Conservation (phyloP, 2,329 filamentous ascomycete genomes). For the Dothideomycetes sp. region DNA sequence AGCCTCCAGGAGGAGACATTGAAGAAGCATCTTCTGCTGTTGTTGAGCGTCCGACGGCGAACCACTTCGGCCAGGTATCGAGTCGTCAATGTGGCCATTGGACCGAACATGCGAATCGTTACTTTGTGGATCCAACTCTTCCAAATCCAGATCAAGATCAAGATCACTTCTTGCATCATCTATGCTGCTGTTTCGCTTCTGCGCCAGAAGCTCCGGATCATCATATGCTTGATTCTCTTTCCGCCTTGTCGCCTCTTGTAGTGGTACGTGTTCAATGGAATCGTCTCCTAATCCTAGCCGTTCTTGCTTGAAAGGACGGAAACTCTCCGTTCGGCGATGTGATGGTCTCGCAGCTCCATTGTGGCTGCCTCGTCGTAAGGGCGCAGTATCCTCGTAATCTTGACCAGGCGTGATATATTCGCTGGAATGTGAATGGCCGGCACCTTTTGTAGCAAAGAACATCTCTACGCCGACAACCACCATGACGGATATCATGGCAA, state of each 20-base stretch:
- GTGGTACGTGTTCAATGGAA: slow-evolving; percentile 1
- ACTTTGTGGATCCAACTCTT: slow-evolving; percentile 24
- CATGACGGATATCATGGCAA: slow-evolving; percentile 75
- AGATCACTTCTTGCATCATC: slow-evolving; percentile 19
- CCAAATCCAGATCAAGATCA: slow-evolving; percentile 23
- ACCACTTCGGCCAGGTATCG: background rate
- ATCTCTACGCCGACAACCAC: slow-evolving; percentile 80
- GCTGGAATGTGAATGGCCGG: slow-evolving; percentile 47
- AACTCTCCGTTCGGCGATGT: slow-evolving; percentile 17
- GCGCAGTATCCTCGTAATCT: background rate
- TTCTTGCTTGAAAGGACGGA: slow-evolving; percentile 22
- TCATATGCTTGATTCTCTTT: slow-evolving; percentile 1
- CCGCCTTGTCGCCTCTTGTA: slow-evolving; percentile 5
- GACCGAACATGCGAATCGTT: slow-evolving; percentile 9
- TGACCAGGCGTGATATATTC: slow-evolving; percentile 39
- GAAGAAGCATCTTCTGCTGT: slow-evolving; percentile 57
- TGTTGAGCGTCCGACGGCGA: slow-evolving; percentile 22
- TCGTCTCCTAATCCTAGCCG: slow-evolving; percentile 16
- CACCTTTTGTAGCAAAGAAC: slow-evolving; percentile 67
- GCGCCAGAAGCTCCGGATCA: background rate
- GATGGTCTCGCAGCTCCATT: slow-evolving; percentile 2
- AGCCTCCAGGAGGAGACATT: slow-evolving; percentile 66
- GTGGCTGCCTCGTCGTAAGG: slow-evolving; percentile 1
- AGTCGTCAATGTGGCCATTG: background rate
- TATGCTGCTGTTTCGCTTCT: background rate